Conservation (phyloP, 2,329 filamentous ascomycete genomes). For the Sporothrix sp. region DNA sequence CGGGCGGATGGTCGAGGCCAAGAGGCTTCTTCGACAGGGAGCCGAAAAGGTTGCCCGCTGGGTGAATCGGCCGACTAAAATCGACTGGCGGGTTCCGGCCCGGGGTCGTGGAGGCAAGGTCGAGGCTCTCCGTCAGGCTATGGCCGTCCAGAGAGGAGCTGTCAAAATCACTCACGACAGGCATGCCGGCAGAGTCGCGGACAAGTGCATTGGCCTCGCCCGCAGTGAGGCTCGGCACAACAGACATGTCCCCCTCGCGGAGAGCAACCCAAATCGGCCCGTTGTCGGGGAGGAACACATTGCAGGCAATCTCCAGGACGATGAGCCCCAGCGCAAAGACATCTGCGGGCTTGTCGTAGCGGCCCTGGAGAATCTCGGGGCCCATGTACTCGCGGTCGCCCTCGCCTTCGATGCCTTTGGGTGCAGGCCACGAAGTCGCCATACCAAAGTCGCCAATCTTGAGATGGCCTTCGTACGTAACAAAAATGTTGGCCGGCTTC, state of each 20-base stretch:
- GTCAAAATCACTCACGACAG: constrained; percentile 34
- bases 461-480: constrained; percentile 69
- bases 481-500: constrained; percentile 76
- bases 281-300: constrained; percentile 88
- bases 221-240: constrained; percentile 79
- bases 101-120: constrained; percentile 12
- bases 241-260: constrained; percentile 78
- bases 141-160: neutral
- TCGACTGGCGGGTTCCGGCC: constrained; percentile 5
- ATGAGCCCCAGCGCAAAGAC: constrained; percentile 92
- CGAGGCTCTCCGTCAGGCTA: constrained; percentile 9
- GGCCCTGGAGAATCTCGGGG: constrained; percentile 78
- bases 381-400: constrained; percentile 95
- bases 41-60: constrained; percentile 36
- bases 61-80: constrained; percentile 5
- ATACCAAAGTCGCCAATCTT: constrained; percentile 84
- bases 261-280: constrained; percentile 85
- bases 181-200: constrained; percentile 66
- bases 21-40: constrained; percentile 33
- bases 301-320: constrained; percentile 87
- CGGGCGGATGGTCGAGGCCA: constrained; percentile 55
- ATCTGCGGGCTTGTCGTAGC: constrained; percentile 83
- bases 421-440: constrained; percentile 68
- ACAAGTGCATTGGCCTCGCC: constrained; percentile 60
- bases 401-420: constrained; percentile 72